A percentile compares a stretch with the other conserved stretches of the same genome.
These are phyloP conservation scores for Camillea tinctor DNA, from an alignment of 2,329 filamentous ascomycete genomes.

Conservation along the genomic window DNA sequence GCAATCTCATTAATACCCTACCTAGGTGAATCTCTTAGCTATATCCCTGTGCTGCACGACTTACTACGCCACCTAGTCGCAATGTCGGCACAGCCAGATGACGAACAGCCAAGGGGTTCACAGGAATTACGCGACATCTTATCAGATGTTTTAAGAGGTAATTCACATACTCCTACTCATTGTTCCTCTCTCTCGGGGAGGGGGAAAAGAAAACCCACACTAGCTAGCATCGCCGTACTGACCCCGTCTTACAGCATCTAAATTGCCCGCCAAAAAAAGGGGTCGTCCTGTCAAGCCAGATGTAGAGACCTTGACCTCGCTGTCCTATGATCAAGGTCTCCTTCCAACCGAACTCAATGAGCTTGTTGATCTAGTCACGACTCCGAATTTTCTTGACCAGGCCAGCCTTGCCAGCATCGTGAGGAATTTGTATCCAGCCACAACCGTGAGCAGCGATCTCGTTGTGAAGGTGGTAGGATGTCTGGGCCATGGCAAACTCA, in stretches of 20 bases:
- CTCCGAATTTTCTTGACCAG: constrained; percentile 71
- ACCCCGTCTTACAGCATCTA: constrained; percentile 48
- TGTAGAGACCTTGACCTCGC: constrained; percentile 60
- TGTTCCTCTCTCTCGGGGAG: too few species aligned
- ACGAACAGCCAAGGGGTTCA: neutral
- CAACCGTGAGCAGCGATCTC: constrained; percentile 57
- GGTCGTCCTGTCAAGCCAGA: constrained; percentile 59
- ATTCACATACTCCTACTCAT: neutral
- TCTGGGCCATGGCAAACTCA: constrained; percentile 75
- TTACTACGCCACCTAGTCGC: neutral
- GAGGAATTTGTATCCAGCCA: constrained; percentile 74
- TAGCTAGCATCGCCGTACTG: neutral
- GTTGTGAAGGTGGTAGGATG: constrained; percentile 67
- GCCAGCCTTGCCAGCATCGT: constrained; percentile 66
- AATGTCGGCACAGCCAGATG: constrained; percentile 14
- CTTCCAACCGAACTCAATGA: constrained; percentile 57
- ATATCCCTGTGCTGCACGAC: too few species aligned
- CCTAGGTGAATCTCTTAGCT: too few species aligned
- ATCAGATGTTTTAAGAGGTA: neutral
- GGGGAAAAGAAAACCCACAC: too few species aligned
- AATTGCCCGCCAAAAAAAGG: constrained; percentile 65
- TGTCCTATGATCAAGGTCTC: constrained; percentile 68
- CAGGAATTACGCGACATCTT: neutral
- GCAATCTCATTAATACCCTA: too few species aligned
- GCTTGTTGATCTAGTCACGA: constrained; percentile 66